phyloP scores from a whole-genome alignment of 1,284 basidiomycete genomes.

The Irpex lacteus region DNA sequence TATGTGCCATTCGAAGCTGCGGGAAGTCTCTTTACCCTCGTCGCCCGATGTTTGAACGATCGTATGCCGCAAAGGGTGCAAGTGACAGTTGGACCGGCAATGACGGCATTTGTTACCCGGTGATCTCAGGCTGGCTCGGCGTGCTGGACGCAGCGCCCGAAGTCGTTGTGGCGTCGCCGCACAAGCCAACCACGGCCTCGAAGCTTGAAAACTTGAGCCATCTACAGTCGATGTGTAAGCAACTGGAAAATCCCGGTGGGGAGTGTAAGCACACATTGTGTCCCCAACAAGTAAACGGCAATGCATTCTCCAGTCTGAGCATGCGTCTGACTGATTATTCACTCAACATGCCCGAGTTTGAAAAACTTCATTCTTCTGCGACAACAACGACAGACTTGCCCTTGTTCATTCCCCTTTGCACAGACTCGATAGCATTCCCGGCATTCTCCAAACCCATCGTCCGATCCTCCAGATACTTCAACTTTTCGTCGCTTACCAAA shows the following conservation, averaged over 20 bases:
- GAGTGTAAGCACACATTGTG: too few relatives aligned
- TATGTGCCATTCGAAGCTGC: not conserved
- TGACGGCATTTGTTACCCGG: slow-evolving; percentile 24
- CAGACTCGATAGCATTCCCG: slow-evolving; percentile 48
- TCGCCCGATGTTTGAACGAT: not conserved
- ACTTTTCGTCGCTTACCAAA: slow-evolving; percentile 53
- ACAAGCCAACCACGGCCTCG: not conserved
- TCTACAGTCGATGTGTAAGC: not conserved
- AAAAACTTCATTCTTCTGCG: slow-evolving; percentile 32
- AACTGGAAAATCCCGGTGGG: not conserved
- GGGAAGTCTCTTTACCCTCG: not conserved
- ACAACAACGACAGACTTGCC: slow-evolving; percentile 57
- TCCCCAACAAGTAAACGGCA: too few relatives aligned
- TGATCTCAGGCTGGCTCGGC: not conserved
- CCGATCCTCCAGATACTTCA: slow-evolving; percentile 59
- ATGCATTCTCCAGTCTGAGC: too few relatives aligned
- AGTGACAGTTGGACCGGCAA: too few relatives aligned
- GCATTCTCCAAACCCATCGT: slow-evolving; percentile 48
- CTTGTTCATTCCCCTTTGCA: slow-evolving; percentile 54
- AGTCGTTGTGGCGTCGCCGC: not conserved
- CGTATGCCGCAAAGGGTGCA: too few relatives aligned
- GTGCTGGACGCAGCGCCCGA: not conserved
- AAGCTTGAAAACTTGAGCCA: not conserved
- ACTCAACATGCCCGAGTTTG: slow-evolving; percentile 5
- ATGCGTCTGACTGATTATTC: too few relatives aligned